Evolutionary conservation across 768 basidiomycete genomes (phyloP).

Genomic region (Lactifluus hygrophoroides): DNA sequence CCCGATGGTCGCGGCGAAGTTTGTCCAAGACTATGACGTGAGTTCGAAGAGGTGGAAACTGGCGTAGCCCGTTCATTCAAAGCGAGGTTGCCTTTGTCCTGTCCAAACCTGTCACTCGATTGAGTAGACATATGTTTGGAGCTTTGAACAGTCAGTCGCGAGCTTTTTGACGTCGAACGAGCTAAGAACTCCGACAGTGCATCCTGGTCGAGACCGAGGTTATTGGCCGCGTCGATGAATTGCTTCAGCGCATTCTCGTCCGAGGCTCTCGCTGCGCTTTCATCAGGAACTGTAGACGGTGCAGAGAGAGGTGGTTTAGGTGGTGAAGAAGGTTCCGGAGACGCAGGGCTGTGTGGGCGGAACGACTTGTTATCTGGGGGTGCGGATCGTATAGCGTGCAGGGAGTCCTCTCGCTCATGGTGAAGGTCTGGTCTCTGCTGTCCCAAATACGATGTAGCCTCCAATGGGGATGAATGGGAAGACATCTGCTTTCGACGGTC

Average conservation of each 20-base stretch:
- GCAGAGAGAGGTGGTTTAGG: constrained; percentile 5
- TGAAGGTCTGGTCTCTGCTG: constrained; percentile 7
- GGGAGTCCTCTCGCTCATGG: neutral
- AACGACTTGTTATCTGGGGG: constrained; percentile 18
- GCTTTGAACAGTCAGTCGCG: constrained; percentile 39
- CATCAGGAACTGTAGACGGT: neutral
- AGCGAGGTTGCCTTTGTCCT: neutral
- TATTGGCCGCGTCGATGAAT: constrained; percentile 66
- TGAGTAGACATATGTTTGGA: constrained; percentile 36
- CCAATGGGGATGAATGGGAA: constrained; percentile 7
- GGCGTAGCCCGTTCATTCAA: constrained; percentile 7
- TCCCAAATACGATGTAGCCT: constrained; percentile 13
- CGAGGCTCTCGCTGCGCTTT: constrained; percentile 16
- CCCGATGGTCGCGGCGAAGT: neutral
- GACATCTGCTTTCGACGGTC: constrained; percentile 22
- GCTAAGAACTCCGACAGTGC: constrained; percentile 63
- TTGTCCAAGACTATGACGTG: constrained; percentile 16
- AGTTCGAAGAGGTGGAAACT: constrained; percentile 22
- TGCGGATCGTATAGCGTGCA: constrained; percentile 9
- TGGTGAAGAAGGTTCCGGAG: neutral
- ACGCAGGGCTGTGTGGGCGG: constrained; percentile 7
- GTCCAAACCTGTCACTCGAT: constrained; percentile 23
- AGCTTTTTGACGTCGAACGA: constrained; percentile 61
- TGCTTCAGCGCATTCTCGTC: constrained; percentile 56
- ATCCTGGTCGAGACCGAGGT: constrained; percentile 65